These are phyloP conservation scores for Monosporascus cannonballus DNA, from an alignment of 2,329 filamentous ascomycete species.

Conservation along the genomic window DNA sequence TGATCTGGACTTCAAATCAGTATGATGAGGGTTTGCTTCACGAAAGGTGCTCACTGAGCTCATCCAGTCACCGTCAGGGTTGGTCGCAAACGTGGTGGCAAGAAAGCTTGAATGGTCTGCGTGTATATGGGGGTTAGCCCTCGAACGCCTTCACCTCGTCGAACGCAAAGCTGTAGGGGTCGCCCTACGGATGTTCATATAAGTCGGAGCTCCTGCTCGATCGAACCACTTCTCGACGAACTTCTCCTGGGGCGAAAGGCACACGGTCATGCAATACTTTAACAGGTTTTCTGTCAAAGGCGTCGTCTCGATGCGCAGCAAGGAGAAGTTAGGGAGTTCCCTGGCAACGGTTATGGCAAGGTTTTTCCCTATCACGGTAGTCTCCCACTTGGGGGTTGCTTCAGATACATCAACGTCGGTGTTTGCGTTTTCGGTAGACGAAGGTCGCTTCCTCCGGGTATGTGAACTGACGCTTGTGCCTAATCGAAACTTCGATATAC, in stretches of 20 bases:
- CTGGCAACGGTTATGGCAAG: conserved; percentile 23
- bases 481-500: conserved; percentile 26
- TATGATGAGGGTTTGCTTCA: not conserved
- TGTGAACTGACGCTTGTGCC: conserved; percentile 11
- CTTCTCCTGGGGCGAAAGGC: conserved; percentile 24
- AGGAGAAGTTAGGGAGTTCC: conserved; percentile 25
- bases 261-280: conserved; percentile 28
- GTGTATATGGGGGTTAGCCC: too few relatives aligned
- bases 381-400: conserved; percentile 13
- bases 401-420: not conserved
- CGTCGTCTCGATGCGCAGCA: conserved; percentile 26
- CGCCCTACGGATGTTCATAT: conserved; percentile 25
- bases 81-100: conserved; percentile 27
- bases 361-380: conserved; percentile 22
- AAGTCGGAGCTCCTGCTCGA: conserved; percentile 24
- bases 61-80: conserved; percentile 25
- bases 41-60: conserved; percentile 17
- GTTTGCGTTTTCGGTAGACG: not conserved
- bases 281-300: conserved; percentile 26
- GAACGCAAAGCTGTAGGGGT: not conserved
- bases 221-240: conserved; percentile 27
- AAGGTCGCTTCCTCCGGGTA: not conserved
- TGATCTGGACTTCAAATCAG: conserved; percentile 17
- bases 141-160: not conserved
- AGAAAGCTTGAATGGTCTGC: conserved; percentile 26